These are phyloP conservation scores for Calonectria pteridis DNA, from an alignment of 2,329 filamentous ascomycete genomes.

Conservation along the genomic window DNA sequence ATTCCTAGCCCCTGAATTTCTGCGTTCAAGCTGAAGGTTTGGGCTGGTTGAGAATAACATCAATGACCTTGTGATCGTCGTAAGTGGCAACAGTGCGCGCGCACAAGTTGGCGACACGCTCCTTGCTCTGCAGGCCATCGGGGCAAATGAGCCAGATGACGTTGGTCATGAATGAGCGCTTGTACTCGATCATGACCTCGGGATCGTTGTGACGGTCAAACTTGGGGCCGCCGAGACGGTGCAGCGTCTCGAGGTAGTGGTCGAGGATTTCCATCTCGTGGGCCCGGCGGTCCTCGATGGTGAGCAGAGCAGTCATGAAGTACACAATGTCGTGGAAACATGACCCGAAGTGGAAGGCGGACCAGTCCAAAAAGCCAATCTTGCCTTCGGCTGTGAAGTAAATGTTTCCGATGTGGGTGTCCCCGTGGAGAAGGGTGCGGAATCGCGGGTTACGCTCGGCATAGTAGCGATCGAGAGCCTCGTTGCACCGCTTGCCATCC, in stretches of 20 bases:
- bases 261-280: conserved; percentile 51
- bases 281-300: conserved; percentile 45
- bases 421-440: conserved; percentile 26
- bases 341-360: conserved; percentile 22
- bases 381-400: conserved; percentile 15
- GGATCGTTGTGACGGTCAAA: not conserved
- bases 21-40: conserved; percentile 1
- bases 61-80: conserved; percentile 54
- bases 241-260: conserved; percentile 34
- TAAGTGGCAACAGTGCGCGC: conserved; percentile 51
- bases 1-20: not conserved
- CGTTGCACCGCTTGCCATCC: not conserved
- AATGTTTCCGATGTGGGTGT: conserved; percentile 29
- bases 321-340: conserved; percentile 31
- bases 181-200: conserved; percentile 4
- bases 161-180: conserved; percentile 8
- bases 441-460: conserved; percentile 23
- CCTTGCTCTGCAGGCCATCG: conserved; percentile 47
- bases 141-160: conserved; percentile 42
- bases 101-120: conserved; percentile 49
- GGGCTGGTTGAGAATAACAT: conserved; percentile 36
- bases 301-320: conserved; percentile 20
- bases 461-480: conserved; percentile 20
- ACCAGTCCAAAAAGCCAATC: conserved; percentile 30
- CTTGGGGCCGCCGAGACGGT: conserved; percentile 28